Conservation (phyloP, 768 basidiomycete species). For the Tulasnella sp. region DNA sequence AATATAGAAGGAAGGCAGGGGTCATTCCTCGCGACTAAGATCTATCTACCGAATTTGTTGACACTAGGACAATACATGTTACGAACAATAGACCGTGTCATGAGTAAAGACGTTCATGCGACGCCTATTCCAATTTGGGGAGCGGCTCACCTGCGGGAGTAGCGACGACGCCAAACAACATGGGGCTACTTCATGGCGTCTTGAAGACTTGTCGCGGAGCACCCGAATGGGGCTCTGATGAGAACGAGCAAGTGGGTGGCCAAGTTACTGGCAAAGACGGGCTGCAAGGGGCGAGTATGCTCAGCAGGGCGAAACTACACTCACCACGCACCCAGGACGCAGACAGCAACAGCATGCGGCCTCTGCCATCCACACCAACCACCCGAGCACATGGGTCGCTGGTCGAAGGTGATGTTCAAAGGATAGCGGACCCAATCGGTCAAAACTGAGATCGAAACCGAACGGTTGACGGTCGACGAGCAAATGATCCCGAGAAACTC, state of each 20-base stretch:
- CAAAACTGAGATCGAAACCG: not conserved
- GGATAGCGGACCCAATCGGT: not conserved
- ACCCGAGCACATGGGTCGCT: not conserved
- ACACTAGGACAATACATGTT: not conserved
- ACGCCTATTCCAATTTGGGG: no score
- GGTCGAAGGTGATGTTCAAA: not conserved
- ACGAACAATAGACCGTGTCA: not conserved
- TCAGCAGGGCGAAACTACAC: not conserved
- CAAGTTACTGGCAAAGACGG: not conserved
- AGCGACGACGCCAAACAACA: no score
- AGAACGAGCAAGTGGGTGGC: not conserved
- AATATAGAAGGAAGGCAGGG: not conserved
- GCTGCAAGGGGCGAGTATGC: not conserved
- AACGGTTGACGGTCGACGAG: not conserved
- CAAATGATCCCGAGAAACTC: not conserved
- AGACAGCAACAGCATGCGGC: not conserved
- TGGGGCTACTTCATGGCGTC: no score
- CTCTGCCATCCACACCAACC: not conserved
- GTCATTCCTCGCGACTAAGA: not conserved
- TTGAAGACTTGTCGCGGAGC: no score
- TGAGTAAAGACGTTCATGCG: not conserved
- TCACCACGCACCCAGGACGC: not conserved
- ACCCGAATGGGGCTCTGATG: no score
- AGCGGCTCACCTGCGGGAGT: no score
- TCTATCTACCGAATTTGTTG: not conserved